Evolutionary conservation across 2,329 filamentous ascomycete species (phyloP).

Genomic region (Fusarium sp.): DNA sequence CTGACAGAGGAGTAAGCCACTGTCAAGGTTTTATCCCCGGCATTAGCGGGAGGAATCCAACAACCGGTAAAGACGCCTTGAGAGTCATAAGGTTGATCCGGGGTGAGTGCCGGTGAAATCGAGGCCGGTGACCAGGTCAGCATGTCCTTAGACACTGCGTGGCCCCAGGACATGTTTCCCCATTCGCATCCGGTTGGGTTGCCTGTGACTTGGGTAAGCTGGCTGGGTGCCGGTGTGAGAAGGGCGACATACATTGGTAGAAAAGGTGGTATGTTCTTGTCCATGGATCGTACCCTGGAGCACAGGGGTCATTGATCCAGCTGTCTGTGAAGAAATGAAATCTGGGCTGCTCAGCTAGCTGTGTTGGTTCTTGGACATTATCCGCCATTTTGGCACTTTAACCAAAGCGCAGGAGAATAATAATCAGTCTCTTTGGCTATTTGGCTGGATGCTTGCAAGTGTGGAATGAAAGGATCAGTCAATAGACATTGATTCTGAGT

Average conservation of each 20-base stretch:
- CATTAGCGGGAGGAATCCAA: constrained; percentile 57
- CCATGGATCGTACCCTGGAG: constrained; percentile 17
- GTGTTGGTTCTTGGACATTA: not conserved
- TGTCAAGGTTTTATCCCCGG: constrained; percentile 51
- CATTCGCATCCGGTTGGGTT: constrained; percentile 50
- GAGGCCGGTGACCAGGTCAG: constrained; percentile 56
- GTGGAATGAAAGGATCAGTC: not conserved
- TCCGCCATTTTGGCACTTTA: not conserved
- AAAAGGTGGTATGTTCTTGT: constrained; percentile 26
- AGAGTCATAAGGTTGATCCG: constrained; percentile 57
- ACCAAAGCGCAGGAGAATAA: not conserved
- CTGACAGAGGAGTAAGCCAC: constrained; percentile 48
- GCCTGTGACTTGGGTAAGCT: constrained; percentile 13
- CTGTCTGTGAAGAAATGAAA: constrained; percentile 1
- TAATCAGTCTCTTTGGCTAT: not conserved
- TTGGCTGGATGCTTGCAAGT: not conserved
- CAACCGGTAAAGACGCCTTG: constrained; percentile 65
- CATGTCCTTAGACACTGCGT: constrained; percentile 55
- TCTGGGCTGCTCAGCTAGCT: not conserved
- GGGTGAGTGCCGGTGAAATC: constrained; percentile 48
- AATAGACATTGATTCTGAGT: not conserved
- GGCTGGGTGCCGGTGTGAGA: not conserved
- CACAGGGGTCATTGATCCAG: constrained; percentile 31
- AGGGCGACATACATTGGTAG: constrained; percentile 18
- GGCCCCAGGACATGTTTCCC: constrained; percentile 59